Evolutionary conservation across 2,329 filamentous ascomycete species (phyloP).

Genomic region (Aspergillus brasiliensis): DNA sequence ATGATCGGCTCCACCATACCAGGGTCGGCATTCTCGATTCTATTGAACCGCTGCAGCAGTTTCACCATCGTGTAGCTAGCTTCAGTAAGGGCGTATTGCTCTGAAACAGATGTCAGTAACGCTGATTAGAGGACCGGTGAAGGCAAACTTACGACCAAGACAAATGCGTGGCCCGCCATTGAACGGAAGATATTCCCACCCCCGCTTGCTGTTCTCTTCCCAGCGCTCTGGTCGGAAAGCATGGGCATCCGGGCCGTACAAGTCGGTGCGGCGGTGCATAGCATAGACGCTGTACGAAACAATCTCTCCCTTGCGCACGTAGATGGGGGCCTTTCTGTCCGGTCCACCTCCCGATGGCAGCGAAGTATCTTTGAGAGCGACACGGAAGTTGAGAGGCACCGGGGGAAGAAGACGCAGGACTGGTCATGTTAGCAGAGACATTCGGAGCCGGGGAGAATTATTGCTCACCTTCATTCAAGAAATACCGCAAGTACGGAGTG

Average conservation of each 20-base stretch:
- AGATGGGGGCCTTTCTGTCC: conserved; percentile 61
- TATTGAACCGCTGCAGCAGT: conserved; percentile 41
- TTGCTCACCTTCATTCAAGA: conserved; percentile 39
- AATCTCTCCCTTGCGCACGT: conserved; percentile 65
- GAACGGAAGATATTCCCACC: conserved; percentile 44
- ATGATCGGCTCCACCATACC: conserved; percentile 33
- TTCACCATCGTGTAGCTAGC: conserved; percentile 44
- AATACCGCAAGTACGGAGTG: conserved; percentile 43
- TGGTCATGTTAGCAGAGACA: conserved; percentile 13
- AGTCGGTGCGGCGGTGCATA: conserved; percentile 68
- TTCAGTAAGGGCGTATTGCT: conserved; percentile 47
- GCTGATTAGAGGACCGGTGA: not conserved
- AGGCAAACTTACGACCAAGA: conserved; percentile 38
- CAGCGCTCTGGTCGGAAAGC: conserved; percentile 55
- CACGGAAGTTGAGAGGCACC: conserved; percentile 49
- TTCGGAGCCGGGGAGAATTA: not conserved
- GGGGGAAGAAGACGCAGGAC: conserved; percentile 48
- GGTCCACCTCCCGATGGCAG: conserved; percentile 60
- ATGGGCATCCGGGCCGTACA: conserved; percentile 48
- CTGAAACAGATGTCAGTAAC: conserved; percentile 20
- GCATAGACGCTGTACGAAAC: conserved; percentile 68
- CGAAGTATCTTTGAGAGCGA: conserved; percentile 45
- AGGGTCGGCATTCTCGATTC: conserved; percentile 38
- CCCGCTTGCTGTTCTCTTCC: conserved; percentile 40
- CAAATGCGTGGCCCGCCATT: conserved; percentile 45